Conservation (phyloP, 2,329 filamentous ascomycete species). For the Venturia asperata region DNA sequence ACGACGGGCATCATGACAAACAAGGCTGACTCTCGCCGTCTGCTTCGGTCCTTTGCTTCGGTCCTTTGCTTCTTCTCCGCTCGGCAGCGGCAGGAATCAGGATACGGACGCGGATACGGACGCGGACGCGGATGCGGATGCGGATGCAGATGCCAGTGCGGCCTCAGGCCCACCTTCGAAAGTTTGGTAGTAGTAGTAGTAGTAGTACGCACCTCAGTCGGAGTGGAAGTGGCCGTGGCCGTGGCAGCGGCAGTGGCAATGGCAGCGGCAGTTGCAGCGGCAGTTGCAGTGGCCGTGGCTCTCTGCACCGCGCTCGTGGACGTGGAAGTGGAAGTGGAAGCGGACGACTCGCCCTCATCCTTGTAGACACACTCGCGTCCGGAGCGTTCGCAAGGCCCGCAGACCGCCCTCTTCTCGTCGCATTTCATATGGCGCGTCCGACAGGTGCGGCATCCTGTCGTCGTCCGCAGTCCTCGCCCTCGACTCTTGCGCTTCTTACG, state of each 20-base stretch:
- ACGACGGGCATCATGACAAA: too few species aligned
- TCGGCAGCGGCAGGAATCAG: too few species aligned
- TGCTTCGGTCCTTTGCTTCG: not conserved
- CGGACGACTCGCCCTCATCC: not conserved
- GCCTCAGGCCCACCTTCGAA: not conserved
- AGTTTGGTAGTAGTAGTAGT: not conserved
- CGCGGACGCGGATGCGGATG: too few species aligned
- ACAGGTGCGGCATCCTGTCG: slow-evolving; percentile 41
- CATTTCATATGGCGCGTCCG: slow-evolving; percentile 46
- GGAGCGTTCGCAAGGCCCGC: slow-evolving; percentile 10
- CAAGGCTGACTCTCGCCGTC: too few species aligned
- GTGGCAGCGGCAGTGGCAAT: too few species aligned
- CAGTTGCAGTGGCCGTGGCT: too few species aligned
- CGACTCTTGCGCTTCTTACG: slow-evolving; percentile 36
- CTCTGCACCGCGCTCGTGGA: too few species aligned
- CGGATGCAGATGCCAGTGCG: too few species aligned
- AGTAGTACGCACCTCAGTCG: not conserved
- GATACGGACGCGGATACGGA: too few species aligned
- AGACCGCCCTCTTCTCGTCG: not conserved
- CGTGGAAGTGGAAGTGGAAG: too few species aligned
- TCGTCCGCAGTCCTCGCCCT: slow-evolving; percentile 39
- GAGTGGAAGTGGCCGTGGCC: not conserved
- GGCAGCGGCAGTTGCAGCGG: too few species aligned
- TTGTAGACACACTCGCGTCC: slow-evolving; percentile 11
- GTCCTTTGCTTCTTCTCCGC: not conserved